Conservation (phyloP, 2,329 filamentous ascomycete species). For the Hypoxylon sp. region DNA sequence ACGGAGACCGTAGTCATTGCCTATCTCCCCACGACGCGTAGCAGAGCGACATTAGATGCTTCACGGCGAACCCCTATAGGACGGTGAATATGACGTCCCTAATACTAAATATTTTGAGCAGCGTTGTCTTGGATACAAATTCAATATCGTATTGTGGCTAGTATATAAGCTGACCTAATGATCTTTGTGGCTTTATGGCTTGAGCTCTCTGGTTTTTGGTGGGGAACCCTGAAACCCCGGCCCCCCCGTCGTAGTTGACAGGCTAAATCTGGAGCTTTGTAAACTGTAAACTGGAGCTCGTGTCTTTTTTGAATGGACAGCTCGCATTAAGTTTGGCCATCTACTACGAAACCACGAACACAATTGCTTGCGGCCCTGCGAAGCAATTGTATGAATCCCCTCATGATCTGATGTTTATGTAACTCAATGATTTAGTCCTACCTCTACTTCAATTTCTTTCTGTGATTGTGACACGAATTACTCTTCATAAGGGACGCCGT, state of each 20-base stretch:
- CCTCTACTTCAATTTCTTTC: constrained; percentile 43
- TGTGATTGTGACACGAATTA: constrained; percentile 53
- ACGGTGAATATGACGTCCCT: constrained; percentile 4
- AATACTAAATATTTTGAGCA: not conserved
- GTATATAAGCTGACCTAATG: not conserved
- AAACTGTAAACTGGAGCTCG: constrained; percentile 10
- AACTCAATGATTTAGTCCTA: constrained; percentile 27
- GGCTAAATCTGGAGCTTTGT: constrained; percentile 30
- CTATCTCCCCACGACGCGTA: constrained; percentile 5
- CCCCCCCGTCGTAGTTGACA: constrained; percentile 17
- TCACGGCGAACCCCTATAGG: not conserved
- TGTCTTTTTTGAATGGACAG: constrained; percentile 34
- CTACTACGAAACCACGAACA: constrained; percentile 16
- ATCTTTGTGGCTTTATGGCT: not conserved
- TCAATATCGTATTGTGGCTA: constrained; percentile 23
- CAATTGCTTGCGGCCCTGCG: constrained; percentile 32
- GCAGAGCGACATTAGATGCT: not conserved
- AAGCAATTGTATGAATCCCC: constrained; percentile 33
- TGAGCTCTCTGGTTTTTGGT: constrained; percentile 14
- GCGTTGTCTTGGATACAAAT: not conserved
- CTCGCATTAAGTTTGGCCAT: constrained; percentile 27
- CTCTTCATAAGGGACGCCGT: constrained; percentile 52
- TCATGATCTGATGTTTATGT: constrained; percentile 29
- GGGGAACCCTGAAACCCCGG: constrained; percentile 13
- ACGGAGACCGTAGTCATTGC: not conserved